Conservation (phyloP, 2,329 filamentous ascomycete genomes). For the Colletotrichum sp. region DNA sequence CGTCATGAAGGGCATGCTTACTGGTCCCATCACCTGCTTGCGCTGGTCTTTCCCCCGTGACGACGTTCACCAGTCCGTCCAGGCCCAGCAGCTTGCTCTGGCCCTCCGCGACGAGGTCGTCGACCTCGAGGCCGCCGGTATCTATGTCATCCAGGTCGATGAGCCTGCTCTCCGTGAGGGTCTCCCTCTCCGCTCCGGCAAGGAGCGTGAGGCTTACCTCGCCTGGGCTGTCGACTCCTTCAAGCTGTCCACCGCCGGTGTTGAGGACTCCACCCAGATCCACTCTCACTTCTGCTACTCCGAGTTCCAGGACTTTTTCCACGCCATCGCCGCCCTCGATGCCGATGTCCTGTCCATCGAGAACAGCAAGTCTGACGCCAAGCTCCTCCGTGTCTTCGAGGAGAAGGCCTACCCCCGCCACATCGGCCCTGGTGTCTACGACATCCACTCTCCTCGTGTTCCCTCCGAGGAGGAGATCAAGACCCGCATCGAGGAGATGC, state of each 20-base stretch:
- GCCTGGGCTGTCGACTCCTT: slow-evolving; percentile 98
- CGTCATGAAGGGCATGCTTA: slow-evolving; percentile 99
- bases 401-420: slow-evolving; percentile 97
- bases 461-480: slow-evolving; percentile 98
- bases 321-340: slow-evolving; percentile 97
- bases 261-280: slow-evolving; percentile 96
- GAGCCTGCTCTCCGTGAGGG: slow-evolving; percentile 99
- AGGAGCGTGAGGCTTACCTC: slow-evolving; percentile 96
- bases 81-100: slow-evolving; percentile 98
- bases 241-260: slow-evolving; percentile 92
- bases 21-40: slow-evolving; percentile 97
- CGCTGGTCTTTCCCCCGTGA: slow-evolving; percentile 99
- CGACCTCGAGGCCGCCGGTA: slow-evolving; percentile 95
- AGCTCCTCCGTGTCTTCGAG: slow-evolving; percentile 98
- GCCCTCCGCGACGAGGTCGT: slow-evolving; percentile 98
- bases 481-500: slow-evolving; percentile 97
- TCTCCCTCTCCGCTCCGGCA: slow-evolving; percentile 92
- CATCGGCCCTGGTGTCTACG: slow-evolving; percentile 99
- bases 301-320: slow-evolving; percentile 99
- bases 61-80: slow-evolving; percentile 98
- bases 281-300: slow-evolving; percentile 99
- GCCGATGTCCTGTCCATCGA: slow-evolving; percentile 98
- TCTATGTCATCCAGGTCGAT: slow-evolving; percentile 98
- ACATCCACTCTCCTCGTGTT: slow-evolving; percentile 99
- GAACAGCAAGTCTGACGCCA: slow-evolving; percentile 99